phyloP scores from a whole-genome alignment of 2,329 filamentous ascomycete species.

The Bipolaris oryzae region DNA sequence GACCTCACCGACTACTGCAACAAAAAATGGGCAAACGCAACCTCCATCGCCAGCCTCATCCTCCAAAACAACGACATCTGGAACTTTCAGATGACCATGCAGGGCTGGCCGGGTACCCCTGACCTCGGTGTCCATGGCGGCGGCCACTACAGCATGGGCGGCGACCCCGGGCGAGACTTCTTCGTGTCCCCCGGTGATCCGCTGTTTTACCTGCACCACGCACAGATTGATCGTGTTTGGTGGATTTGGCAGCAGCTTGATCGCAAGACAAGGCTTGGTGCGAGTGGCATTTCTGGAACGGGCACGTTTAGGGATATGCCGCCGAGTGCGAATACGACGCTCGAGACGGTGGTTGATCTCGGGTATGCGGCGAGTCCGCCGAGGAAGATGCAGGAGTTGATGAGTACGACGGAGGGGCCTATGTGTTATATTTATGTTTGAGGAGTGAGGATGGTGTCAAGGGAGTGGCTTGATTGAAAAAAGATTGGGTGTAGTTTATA shows the following conservation, averaged over 20 bases:
- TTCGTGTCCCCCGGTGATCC: slow-evolving; percentile 39
- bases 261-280: slow-evolving; percentile 39
- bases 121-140: slow-evolving; percentile 40
- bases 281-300: slow-evolving; percentile 50
- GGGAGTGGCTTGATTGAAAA: no score
- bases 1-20: slow-evolving; percentile 33
- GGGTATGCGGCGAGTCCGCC: slow-evolving; percentile 41
- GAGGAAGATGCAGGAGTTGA: slow-evolving; percentile 33
- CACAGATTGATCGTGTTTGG: slow-evolving; percentile 53
- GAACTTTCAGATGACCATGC: slow-evolving; percentile 42
- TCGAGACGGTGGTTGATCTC: slow-evolving; percentile 52
- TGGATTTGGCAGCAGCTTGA: slow-evolving; percentile 51
- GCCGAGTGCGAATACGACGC: slow-evolving; percentile 53
- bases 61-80: slow-evolving; percentile 30
- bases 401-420: slow-evolving; percentile 42
- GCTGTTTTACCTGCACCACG: slow-evolving; percentile 57
- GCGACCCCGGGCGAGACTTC: slow-evolving; percentile 46
- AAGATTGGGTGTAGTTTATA: background rate
- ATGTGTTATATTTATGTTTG: slow-evolving; percentile 45
- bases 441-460: background rate
- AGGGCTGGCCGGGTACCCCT: slow-evolving; percentile 33
- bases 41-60: slow-evolving; percentile 30
- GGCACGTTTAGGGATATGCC: slow-evolving; percentile 54
- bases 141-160: slow-evolving; percentile 54
- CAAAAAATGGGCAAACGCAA: slow-evolving; percentile 31